Percentiles rank a stretch among this genome's conserved stretches.
These are phyloP conservation scores for Zanthoxylum bungeanum DNA, from an alignment of 345 rosid genomes.

Conservation along the genomic window DNA sequence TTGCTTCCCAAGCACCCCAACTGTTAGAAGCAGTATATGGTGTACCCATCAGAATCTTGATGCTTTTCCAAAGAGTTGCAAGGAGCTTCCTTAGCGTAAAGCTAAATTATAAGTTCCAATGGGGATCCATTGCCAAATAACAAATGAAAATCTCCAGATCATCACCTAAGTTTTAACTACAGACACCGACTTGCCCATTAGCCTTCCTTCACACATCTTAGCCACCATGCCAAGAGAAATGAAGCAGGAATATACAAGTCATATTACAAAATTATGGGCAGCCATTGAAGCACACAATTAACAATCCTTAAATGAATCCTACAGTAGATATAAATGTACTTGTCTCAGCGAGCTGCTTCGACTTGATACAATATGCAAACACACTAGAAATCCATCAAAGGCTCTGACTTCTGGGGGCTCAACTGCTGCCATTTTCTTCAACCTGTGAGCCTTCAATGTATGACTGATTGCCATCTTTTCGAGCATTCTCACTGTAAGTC, in stretches of 20 bases:
- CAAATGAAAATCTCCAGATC: constrained; percentile 9
- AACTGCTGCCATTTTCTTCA: constrained; percentile 37
- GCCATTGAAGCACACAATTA: constrained; percentile 21
- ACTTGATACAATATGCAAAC: constrained; percentile 36
- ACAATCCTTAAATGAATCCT: constrained; percentile 11
- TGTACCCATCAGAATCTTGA: too few relatives aligned
- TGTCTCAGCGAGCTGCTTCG: constrained; percentile 64
- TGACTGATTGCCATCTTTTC: constrained; percentile 27
- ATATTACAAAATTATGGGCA: constrained; percentile 21
- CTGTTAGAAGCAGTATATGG: too few relatives aligned
- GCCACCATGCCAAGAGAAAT: not conserved
- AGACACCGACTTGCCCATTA: constrained; percentile 11
- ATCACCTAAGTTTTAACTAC: not conserved
- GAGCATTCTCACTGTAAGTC: constrained; percentile 28
- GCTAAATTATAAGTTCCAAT: not conserved
- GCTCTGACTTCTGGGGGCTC: constrained; percentile 2
- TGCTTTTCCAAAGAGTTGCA: too few relatives aligned
- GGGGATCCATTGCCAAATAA: not conserved
- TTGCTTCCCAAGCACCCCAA: too few relatives aligned
- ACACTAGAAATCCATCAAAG: constrained; percentile 7
- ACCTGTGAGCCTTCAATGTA: constrained; percentile 28
- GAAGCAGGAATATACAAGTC: constrained; percentile 8
- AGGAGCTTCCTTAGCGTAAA: too few relatives aligned
- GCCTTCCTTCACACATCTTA: constrained; percentile 8
- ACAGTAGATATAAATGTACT: constrained; percentile 13